These are phyloP conservation scores for Boletus reticuloceps DNA, from an alignment of 768 basidiomycete species.

Conservation along the genomic window DNA sequence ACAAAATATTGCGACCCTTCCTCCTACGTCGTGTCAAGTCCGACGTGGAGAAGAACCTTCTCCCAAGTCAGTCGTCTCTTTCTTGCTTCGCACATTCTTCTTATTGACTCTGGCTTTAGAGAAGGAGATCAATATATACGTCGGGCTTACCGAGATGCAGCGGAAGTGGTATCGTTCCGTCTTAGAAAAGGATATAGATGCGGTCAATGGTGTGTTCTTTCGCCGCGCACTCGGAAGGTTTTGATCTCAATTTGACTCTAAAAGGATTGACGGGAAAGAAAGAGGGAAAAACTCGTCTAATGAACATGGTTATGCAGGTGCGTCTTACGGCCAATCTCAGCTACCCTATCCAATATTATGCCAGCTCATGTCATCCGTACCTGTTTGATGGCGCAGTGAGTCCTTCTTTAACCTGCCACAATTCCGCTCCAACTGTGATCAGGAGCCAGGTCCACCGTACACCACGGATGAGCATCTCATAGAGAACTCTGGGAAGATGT, in stretches of 20 bases:
- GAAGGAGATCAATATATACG: conserved; percentile 98
- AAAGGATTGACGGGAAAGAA: conserved; percentile 88
- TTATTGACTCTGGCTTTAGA: conserved; percentile 43
- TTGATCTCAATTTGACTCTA: not conserved
- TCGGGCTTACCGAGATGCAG: conserved; percentile 97
- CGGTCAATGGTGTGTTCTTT: conserved; percentile 75
- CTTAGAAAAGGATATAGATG: conserved; percentile 97
- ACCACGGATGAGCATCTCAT: conserved; percentile 97
- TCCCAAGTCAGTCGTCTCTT: conserved; percentile 64
- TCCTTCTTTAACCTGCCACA: conserved; percentile 1
- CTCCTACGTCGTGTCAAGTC: no score
- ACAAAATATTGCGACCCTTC: no score
- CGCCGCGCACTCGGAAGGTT: not conserved
- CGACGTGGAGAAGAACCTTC: no score
- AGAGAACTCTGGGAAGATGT: conserved; percentile 94
- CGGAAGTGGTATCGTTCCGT: conserved; percentile 97
- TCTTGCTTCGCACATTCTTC: not conserved
- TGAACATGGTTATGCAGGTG: conserved; percentile 99
- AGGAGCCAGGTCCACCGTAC: conserved; percentile 98
- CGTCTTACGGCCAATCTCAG: conserved; percentile 18
- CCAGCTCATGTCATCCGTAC: conserved; percentile 81
- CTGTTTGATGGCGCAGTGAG: conserved; percentile 88
- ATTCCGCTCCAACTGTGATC: not conserved
- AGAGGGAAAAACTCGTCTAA: conserved; percentile 88
- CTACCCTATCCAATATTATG: not conserved